These are phyloP conservation scores for Wickerhamomyces ciferrii DNA, from an alignment of 805 yeast genomes.

Conservation along the genomic window DNA sequence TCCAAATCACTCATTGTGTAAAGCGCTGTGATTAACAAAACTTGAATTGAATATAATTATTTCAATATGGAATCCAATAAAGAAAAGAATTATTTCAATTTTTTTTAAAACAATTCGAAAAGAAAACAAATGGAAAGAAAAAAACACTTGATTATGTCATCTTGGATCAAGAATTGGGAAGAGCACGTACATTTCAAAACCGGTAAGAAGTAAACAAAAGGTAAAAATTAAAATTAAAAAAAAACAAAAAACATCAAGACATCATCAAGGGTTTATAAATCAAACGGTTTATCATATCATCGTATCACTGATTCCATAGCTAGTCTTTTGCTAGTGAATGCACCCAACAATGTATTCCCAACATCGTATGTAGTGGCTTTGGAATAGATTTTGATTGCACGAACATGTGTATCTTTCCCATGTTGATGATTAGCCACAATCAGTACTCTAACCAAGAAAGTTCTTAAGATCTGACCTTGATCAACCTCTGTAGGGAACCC, in stretches of 20 bases:
- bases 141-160: background rate
- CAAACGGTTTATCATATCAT: no score
- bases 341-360: conserved; percentile 17
- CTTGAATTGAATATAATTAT: no score
- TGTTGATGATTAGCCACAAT: conserved; percentile 81
- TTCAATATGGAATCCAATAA: no score
- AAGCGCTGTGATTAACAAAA: background rate
- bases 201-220: no score
- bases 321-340: conserved; percentile 19
- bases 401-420: conserved; percentile 90
- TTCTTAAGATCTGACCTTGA: conserved; percentile 50
- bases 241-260: no score
- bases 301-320: conserved; percentile 17
- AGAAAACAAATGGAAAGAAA: no score
- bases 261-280: no score
- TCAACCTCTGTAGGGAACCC: conserved; percentile 29
- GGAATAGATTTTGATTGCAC: conserved; percentile 64
- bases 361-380: conserved; percentile 26
- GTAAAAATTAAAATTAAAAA: no score
- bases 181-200: no score
- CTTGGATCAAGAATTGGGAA: background rate
- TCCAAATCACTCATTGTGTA: conserved; percentile 41
- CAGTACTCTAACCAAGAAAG: conserved; percentile 59
- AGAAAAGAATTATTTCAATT: no score
- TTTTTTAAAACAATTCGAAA: no score